A percentile compares a stretch with the other conserved stretches of the same genome.
Evolutionary conservation across 768 basidiomycete genomes (phyloP).

Genomic region (Termitomyces sp.): DNA sequence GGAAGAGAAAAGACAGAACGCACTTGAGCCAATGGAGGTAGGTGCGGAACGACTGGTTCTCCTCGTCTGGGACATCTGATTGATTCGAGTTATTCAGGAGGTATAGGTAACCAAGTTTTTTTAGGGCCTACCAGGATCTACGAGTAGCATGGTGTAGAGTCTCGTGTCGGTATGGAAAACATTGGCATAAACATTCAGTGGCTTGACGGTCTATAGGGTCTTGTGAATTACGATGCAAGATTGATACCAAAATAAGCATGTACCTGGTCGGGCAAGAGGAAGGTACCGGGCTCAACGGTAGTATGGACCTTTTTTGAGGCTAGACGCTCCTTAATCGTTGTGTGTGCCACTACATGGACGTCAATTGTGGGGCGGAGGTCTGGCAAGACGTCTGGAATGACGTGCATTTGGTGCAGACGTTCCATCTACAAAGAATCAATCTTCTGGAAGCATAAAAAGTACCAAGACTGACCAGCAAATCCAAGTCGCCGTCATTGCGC

Average conservation of each 20-base stretch:
- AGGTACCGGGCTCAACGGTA: slow-evolving; percentile 69
- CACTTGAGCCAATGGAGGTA: slow-evolving; percentile 88
- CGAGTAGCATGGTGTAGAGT: slow-evolving; percentile 83
- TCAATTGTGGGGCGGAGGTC: slow-evolving; percentile 70
- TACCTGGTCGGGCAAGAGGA: slow-evolving; percentile 66
- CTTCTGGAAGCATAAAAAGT: not conserved
- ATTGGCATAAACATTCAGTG: slow-evolving; percentile 65
- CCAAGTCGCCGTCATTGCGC: slow-evolving; percentile 80
- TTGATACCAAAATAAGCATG: slow-evolving; percentile 9
- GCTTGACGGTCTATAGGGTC: slow-evolving; percentile 52
- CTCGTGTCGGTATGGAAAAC: slow-evolving; percentile 80
- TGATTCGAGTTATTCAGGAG: slow-evolving; percentile 4
- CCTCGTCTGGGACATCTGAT: slow-evolving; percentile 79
- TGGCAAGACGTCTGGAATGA: slow-evolving; percentile 85
- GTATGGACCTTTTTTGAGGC: slow-evolving; percentile 30
- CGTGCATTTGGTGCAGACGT: slow-evolving; percentile 85
- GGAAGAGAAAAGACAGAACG: slow-evolving; percentile 21
- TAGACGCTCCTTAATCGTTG: slow-evolving; percentile 26
- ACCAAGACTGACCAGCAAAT: slow-evolving; percentile 62
- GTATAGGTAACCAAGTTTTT: not conserved
- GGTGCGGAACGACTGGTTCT: slow-evolving; percentile 57
- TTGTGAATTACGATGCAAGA: not conserved
- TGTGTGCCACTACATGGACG: slow-evolving; percentile 54
- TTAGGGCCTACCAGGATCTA: slow-evolving; percentile 68
- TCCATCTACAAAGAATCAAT: slow-evolving; percentile 64